Evolutionary conservation across 129 eudicot genomes (phyloP), one percentile per base, ranked within the genome.

Genomic region (Pseudognaphalium luteoalbum): DNA sequence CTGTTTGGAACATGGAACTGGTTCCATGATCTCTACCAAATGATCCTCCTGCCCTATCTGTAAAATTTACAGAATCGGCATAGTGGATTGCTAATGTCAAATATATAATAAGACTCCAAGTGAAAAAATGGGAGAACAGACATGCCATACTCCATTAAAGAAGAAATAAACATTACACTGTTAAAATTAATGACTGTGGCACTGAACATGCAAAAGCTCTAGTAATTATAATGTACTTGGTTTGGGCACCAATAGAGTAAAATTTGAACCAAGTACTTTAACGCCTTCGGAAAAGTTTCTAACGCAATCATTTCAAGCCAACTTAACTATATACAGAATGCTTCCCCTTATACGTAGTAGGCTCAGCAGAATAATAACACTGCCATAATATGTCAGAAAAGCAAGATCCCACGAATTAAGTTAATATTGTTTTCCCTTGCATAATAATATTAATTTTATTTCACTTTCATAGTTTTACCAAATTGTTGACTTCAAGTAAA

Each of bases 1-100:
- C 99, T 50, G 99, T 94, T 83, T 87, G 84, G 71, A 76, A 83
- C 84, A 77, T 84, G 56, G 91, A 65, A 75, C 72, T 66, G 19
- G 69, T 72, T 79, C 83, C 88, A 75, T 76, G 50, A 73, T 73
- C 85, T 76, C 14, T 25, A 44, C 71, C 85, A 67, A 44, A 60
- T 28, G 78, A 62, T 67, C 72, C 80, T 54, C 92, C 96, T 83
- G 86, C 77, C 73, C 79, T 37, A 41, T 22, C 33, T 59, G 73
- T 69, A 54, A 54, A 14, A 16, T n/a, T 19, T 17, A 79, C n/a
- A 66, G 16, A 64, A 76, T 65, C 51, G 54, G 41, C 7, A 67
- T 35, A 25, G 5, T 32, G 28, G 73, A 65, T 62, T 42, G 12
- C 44, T 62, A 61, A 14, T 19, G 62, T 73, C 63, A 75, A 61